Evolutionary conservation across 2,329 filamentous ascomycete species (phyloP).

Genomic region (Venturia carpophila): DNA sequence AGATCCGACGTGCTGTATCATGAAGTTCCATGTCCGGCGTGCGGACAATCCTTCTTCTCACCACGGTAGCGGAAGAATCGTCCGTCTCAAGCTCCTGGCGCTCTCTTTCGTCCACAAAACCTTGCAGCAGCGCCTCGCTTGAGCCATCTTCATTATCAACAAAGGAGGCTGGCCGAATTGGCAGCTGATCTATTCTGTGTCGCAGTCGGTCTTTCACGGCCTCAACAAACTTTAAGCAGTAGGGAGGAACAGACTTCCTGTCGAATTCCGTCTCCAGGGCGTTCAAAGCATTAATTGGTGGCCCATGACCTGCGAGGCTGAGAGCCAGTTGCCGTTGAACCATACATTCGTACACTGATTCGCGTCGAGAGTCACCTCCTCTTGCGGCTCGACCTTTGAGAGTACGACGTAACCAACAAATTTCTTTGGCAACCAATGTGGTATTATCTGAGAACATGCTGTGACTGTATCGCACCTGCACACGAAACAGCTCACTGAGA

Average conservation of each 20-base stretch:
- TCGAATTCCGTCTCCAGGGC: conserved; percentile 1
- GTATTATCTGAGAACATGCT: conserved; percentile 15
- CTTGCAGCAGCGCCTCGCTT: background rate
- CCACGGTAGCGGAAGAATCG: conserved; percentile 8
- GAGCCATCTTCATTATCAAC: background rate
- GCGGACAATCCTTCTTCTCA: background rate
- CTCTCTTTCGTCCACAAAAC: background rate
- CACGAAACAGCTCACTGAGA: conserved; percentile 14
- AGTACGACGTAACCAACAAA: conserved; percentile 12
- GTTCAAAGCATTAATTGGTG: background rate
- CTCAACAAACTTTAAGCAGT: conserved; percentile 1
- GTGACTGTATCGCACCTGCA: conserved; percentile 15
- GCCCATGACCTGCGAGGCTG: background rate
- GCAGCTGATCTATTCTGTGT: background rate
- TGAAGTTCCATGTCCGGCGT: conserved; percentile 22
- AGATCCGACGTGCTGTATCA: conserved; percentile 29
- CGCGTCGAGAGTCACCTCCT: conserved; percentile 1
- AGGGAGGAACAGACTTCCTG: background rate
- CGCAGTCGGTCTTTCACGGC: conserved; percentile 7
- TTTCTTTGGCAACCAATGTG: conserved; percentile 8
- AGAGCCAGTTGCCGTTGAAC: conserved; percentile 14
- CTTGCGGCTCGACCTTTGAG: background rate
- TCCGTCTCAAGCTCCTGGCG: conserved; percentile 8
- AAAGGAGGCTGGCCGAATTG: background rate
- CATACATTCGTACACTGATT: background rate